Conservation (phyloP, 2,329 filamentous ascomycete genomes). For the Pezicula carpinea region DNA sequence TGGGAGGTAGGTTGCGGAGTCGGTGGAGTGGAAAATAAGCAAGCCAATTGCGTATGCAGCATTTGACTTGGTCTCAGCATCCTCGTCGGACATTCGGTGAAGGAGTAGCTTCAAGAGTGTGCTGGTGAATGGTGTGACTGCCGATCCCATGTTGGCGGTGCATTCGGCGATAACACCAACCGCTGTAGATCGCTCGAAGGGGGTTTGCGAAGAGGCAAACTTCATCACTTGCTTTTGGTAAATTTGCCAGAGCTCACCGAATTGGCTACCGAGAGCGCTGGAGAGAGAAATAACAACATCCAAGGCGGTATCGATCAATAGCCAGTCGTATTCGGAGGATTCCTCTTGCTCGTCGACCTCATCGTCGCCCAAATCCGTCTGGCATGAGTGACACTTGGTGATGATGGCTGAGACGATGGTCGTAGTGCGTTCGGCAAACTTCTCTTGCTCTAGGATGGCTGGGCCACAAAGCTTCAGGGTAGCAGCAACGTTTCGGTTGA, state of each 20-base stretch:
- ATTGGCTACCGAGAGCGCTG: slow-evolving; percentile 73
- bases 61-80: slow-evolving; percentile 90
- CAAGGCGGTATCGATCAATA: slow-evolving; percentile 89
- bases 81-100: slow-evolving; percentile 84
- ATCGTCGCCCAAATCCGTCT: slow-evolving; percentile 81
- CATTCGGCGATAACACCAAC: slow-evolving; percentile 92
- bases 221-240: slow-evolving; percentile 90
- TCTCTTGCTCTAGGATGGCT: slow-evolving; percentile 69
- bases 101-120: slow-evolving; percentile 74
- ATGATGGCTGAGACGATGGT: slow-evolving; percentile 74
- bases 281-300: slow-evolving; percentile 86
- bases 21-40: slow-evolving; percentile 74
- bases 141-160: slow-evolving; percentile 74
- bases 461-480: slow-evolving; percentile 90
- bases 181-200: slow-evolving; percentile 81
- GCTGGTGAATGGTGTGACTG: slow-evolving; percentile 76
- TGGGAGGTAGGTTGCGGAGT: slow-evolving; percentile 65
- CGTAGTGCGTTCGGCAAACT: slow-evolving; percentile 71
- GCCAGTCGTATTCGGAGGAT: slow-evolving; percentile 95
- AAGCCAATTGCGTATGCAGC: slow-evolving; percentile 88
- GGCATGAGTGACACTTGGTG: slow-evolving; percentile 86
- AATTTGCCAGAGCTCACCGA: slow-evolving; percentile 88
- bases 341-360: slow-evolving; percentile 65
- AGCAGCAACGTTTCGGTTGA: slow-evolving; percentile 88
- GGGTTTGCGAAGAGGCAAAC: slow-evolving; percentile 80